These are phyloP conservation scores for Citrus maxima DNA, from an alignment of 345 rosid genomes.

Conservation along the genomic window DNA sequence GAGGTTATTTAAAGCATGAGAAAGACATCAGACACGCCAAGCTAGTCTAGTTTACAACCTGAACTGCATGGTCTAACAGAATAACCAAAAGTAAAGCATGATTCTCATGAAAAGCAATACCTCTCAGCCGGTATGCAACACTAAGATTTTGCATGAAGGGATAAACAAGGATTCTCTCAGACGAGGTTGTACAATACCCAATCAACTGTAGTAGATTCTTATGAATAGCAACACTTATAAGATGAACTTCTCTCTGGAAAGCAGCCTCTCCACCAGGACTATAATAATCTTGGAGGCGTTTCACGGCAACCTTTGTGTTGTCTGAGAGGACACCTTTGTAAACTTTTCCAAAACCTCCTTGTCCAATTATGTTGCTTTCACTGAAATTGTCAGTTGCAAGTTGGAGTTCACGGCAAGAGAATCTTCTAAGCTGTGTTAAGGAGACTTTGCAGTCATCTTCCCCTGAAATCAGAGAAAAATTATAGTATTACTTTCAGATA, in stretches of 20 bases:
- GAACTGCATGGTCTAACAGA: background rate
- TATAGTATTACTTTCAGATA: background rate
- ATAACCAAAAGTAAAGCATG: background rate
- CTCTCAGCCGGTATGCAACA: constrained; percentile 76
- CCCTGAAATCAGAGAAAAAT: constrained; percentile 33
- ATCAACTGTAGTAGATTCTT: constrained; percentile 76
- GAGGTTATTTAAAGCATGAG: no score
- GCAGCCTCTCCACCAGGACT: constrained; percentile 92
- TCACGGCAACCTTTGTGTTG: constrained; percentile 72
- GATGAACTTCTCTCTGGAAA: constrained; percentile 73
- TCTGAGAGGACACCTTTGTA: constrained; percentile 83
- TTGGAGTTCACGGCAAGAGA: constrained; percentile 75
- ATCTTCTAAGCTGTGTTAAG: constrained; percentile 67
- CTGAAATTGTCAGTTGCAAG: constrained; percentile 83
- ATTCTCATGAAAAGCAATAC: constrained; percentile 27
- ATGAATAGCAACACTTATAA: constrained; percentile 84
- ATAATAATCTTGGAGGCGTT: constrained; percentile 69
- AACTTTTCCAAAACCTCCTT: constrained; percentile 94
- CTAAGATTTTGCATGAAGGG: constrained; percentile 92
- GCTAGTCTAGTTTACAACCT: background rate
- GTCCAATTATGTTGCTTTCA: constrained; percentile 74
- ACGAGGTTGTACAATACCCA: constrained; percentile 71
- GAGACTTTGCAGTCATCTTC: constrained; percentile 69
- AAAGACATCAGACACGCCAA: no score
- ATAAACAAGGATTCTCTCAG: constrained; percentile 84